A percentile compares a stretch with the other conserved stretches of the same genome.
Evolutionary conservation across 129 eudicot genomes (phyloP).

Genomic region (Heracleum sosnowskyi): DNA sequence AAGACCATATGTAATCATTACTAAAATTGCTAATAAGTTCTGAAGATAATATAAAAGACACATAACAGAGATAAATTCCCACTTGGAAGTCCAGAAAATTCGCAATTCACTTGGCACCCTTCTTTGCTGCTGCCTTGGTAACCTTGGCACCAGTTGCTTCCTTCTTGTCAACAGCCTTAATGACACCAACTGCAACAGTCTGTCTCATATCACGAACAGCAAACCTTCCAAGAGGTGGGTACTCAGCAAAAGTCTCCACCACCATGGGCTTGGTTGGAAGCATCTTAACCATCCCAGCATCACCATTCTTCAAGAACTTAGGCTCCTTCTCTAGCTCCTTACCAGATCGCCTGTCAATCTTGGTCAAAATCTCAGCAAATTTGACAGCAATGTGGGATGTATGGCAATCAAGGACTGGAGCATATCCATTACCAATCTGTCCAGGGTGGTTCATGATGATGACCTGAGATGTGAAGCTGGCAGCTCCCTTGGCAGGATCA

Average conservation of each 20-base stretch:
- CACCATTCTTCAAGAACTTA: conserved; percentile 36
- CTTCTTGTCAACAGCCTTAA: conserved; percentile 41
- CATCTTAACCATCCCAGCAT: conserved; percentile 42
- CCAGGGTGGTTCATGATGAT: conserved; percentile 8
- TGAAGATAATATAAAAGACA: neutral
- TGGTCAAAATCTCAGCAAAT: conserved; percentile 38
- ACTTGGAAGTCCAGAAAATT: no score
- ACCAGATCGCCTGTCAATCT: conserved; percentile 41
- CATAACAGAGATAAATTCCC: neutral
- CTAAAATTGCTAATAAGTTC: conserved; percentile 8
- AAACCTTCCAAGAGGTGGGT: conserved; percentile 40
- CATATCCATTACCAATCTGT: conserved; percentile 11
- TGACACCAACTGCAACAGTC: conserved; percentile 38
- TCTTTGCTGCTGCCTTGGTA: conserved; percentile 46
- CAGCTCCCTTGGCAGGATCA: conserved; percentile 38
- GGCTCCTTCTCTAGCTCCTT: conserved; percentile 49
- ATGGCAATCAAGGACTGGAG: conserved; percentile 44
- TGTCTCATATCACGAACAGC: conserved; percentile 39
- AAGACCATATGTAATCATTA: neutral
- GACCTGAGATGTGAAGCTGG: conserved; percentile 18
- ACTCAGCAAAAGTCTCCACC: conserved; percentile 33
- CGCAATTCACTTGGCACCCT: conserved; percentile 37
- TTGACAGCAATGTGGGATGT: conserved; percentile 35
- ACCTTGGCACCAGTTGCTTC: conserved; percentile 38
- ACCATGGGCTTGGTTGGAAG: conserved; percentile 47